Conservation (phyloP, 345 rosid genomes). For the Syzygium aqueum region DNA sequence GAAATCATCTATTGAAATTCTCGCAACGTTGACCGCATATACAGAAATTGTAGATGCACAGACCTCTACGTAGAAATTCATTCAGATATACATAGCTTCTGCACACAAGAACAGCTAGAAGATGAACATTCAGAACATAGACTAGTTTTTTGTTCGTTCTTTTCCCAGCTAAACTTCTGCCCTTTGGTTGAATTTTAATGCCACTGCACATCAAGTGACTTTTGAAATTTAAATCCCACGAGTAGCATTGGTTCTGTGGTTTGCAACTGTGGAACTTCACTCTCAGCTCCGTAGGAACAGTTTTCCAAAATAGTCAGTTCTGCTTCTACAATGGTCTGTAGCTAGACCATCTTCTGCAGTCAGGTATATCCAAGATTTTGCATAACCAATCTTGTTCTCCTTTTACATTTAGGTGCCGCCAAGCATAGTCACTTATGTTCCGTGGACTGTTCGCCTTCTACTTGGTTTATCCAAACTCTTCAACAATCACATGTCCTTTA, state of each 20-base stretch:
- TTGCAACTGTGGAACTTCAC: neutral
- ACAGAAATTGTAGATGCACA: neutral
- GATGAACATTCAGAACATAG: neutral
- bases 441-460: neutral
- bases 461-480: neutral
- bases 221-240: neutral
- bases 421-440: neutral
- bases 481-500: neutral
- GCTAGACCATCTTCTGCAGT: neutral
- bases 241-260: neutral
- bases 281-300: neutral
- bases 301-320: neutral
- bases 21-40: neutral
- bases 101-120: neutral
- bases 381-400: neutral
- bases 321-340: neutral
- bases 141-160: neutral
- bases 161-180: neutral
- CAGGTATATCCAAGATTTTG: neutral
- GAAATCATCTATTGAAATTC: neutral
- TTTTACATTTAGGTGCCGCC: neutral
- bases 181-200: neutral
- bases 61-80: neutral
- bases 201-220: neutral
- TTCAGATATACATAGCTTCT: neutral